Conservation (phyloP, 2,329 filamentous ascomycete species). For the Aspergillus ustus region DNA sequence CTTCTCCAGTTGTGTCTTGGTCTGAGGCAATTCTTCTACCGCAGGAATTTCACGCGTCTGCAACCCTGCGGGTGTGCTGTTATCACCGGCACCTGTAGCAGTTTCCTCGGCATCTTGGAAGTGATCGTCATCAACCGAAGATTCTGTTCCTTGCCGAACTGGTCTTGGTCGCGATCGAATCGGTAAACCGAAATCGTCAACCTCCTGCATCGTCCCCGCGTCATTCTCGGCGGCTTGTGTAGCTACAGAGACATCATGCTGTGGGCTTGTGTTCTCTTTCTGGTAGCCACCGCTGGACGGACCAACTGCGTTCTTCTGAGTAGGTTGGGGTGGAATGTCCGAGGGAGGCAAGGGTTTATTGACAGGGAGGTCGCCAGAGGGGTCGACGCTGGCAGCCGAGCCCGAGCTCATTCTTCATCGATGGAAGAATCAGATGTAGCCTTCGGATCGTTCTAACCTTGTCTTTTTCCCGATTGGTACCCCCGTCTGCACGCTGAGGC, state of each 20-base stretch:
- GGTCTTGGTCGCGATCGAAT: slow-evolving; percentile 34
- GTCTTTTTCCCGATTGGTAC: slow-evolving; percentile 15
- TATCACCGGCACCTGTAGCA: neutral
- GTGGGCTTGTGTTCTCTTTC: slow-evolving; percentile 23
- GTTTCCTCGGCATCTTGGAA: slow-evolving; percentile 29
- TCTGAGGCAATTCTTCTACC: neutral
- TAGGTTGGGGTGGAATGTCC: slow-evolving; percentile 17
- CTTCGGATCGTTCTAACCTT: slow-evolving; percentile 10
- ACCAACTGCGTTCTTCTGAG: slow-evolving; percentile 13
- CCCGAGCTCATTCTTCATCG: slow-evolving; percentile 40
- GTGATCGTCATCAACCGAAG: slow-evolving; percentile 22
- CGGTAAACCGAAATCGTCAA: slow-evolving; percentile 48
- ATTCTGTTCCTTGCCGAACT: slow-evolving; percentile 21
- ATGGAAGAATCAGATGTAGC: slow-evolving; percentile 11
- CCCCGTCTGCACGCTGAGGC: slow-evolving; percentile 22
- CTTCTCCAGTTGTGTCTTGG: neutral
- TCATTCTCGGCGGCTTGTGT: slow-evolving; percentile 13
- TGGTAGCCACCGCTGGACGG: slow-evolving; percentile 18
- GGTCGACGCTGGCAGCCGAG: slow-evolving; percentile 31
- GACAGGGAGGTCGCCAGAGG: slow-evolving; percentile 31
- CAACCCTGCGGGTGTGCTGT: slow-evolving; percentile 1
- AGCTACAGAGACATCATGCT: slow-evolving; percentile 10
- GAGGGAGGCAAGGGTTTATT: slow-evolving; percentile 21
- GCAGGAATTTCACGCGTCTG: neutral
- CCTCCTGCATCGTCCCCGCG: slow-evolving; percentile 20